A percentile compares a stretch with the other conserved stretches of the same genome.
phyloP scores from a whole-genome alignment of 768 basidiomycete species.

The Russula ochroleuca region DNA sequence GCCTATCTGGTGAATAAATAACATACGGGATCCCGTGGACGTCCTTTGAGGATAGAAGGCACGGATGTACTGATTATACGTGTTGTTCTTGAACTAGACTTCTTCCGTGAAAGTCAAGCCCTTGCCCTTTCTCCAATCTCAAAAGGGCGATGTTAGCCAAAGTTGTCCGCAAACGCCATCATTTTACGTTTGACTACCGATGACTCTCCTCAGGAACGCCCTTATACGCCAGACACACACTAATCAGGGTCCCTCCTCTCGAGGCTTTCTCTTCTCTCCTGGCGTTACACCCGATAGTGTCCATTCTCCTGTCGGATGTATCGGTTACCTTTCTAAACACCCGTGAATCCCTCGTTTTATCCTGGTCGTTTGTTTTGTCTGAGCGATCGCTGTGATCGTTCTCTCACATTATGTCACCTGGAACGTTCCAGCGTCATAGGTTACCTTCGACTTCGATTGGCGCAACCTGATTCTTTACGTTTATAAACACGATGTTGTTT shows the following conservation, averaged over 20 bases:
- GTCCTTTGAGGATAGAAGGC: not conserved
- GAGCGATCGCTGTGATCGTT: not conserved
- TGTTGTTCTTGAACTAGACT: not conserved
- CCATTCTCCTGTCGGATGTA: not conserved
- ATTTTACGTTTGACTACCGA: conserved; percentile 17
- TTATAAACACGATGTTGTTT: conserved; percentile 12
- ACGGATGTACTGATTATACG: not conserved
- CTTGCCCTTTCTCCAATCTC: not conserved
- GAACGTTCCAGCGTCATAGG: not conserved
- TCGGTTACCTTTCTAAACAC: not conserved
- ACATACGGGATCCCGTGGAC: not conserved
- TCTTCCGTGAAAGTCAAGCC: not conserved
- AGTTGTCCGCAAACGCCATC: not conserved
- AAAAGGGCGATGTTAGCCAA: not conserved
- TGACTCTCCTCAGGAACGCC: conserved; percentile 8
- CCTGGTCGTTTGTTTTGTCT: not conserved
- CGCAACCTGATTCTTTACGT: conserved; percentile 9
- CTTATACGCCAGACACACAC: not conserved
- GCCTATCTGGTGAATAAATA: not conserved
- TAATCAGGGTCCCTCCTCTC: not conserved
- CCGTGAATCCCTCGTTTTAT: not conserved
- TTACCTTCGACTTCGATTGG: not conserved
- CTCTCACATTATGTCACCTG: not conserved
- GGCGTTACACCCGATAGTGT: not conserved
- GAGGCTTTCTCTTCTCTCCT: not conserved